Evolutionary conservation across 441 rosid species (phyloP).

Genomic region (Jatropha multifida): DNA sequence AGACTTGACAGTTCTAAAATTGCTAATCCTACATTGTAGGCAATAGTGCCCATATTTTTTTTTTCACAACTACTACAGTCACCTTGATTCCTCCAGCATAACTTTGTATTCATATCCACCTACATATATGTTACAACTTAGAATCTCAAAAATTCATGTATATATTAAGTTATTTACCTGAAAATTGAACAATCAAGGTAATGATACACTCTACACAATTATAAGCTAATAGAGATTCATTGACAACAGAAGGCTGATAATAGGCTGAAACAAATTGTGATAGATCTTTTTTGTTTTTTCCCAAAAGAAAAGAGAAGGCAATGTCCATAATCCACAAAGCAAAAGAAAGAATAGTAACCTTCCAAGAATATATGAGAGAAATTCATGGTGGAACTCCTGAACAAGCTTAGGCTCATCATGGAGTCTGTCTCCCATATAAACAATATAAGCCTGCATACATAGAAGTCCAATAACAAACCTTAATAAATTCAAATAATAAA

Average conservation of each 20-base stretch:
- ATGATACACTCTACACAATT: no score
- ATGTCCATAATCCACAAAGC: neutral
- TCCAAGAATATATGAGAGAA: constrained; percentile 47
- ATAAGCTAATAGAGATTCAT: neutral
- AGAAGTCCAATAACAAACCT: neutral
- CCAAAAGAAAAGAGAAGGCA: no score
- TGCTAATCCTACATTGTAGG: no score
- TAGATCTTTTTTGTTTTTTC: neutral
- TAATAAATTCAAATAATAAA: neutral
- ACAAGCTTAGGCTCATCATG: constrained; percentile 34
- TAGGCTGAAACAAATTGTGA: neutral
- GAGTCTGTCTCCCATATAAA: constrained; percentile 44
- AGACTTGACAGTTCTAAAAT: no score
- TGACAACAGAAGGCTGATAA: neutral
- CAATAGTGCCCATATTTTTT: no score
- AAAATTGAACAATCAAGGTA: no score
- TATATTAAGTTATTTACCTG: no score
- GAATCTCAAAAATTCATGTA: no score
- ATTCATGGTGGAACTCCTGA: constrained; percentile 41
- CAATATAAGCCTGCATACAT: constrained; percentile 44
- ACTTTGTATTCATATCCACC: no score
- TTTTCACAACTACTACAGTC: no score
- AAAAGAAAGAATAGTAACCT: constrained; percentile 33
- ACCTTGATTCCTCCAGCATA: no score
- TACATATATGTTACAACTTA: no score